Conservation (phyloP, 345 rosid genomes). For the Eucalyptus caleyi region DNA sequence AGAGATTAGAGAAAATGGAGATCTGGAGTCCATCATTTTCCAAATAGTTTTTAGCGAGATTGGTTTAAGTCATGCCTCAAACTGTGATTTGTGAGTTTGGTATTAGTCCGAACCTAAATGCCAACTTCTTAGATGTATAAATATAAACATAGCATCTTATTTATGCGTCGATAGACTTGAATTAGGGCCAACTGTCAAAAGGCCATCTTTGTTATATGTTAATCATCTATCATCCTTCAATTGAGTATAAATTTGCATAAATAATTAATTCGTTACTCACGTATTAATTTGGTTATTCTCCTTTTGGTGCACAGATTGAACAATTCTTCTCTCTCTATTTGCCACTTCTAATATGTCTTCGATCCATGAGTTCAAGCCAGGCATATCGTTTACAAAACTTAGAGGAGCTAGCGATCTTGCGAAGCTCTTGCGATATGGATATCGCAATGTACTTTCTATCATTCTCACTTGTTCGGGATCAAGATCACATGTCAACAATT, state of each 20-base stretch:
- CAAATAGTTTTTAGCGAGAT: too few relatives aligned
- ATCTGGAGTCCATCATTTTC: neutral
- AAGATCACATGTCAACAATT: neutral
- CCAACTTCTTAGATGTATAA: neutral
- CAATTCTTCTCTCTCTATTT: neutral
- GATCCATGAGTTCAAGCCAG: neutral
- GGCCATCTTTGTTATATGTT: neutral
- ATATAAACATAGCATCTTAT: neutral
- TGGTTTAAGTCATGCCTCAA: neutral
- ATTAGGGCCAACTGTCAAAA: neutral
- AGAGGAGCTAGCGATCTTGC: neutral
- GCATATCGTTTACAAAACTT: neutral
- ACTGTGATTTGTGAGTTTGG: too few relatives aligned
- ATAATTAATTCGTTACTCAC: neutral
- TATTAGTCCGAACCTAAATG: neutral
- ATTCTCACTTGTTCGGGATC: neutral
- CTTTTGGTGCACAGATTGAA: neutral
- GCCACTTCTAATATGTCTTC: conserved; percentile 1
- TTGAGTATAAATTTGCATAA: neutral
- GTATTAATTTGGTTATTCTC: neutral
- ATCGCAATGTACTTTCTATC: neutral
- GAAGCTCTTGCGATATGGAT: neutral
- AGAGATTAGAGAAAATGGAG: neutral
- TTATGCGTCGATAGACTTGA: neutral
- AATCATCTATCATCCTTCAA: neutral